Conservation (phyloP, 2,329 filamentous ascomycete genomes). For the Hypoxylon sp. region DNA sequence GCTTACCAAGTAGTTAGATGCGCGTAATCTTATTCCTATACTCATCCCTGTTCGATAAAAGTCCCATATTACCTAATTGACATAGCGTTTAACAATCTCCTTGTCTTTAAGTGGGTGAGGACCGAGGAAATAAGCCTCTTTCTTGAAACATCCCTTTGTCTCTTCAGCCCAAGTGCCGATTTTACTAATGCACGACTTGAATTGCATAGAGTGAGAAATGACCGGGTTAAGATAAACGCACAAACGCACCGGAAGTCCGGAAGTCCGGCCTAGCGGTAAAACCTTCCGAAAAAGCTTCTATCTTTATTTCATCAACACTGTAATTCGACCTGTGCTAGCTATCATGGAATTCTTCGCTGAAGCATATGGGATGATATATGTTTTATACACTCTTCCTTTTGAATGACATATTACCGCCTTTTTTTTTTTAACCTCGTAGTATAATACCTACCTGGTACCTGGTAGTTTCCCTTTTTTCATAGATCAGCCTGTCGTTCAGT, state of each 20-base stretch:
- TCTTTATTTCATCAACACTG: not conserved
- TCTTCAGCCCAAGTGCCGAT: not conserved
- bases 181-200: not conserved
- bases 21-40: not conserved
- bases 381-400: not conserved
- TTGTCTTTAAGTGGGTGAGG: not conserved
- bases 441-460: too few species aligned
- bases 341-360: not conserved
- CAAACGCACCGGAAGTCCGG: not conserved
- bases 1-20: not conserved
- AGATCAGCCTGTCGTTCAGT: not conserved
- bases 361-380: not conserved
- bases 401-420: not conserved
- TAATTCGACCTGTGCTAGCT: not conserved
- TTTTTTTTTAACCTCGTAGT: too few species aligned
- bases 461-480: not conserved
- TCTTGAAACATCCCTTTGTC: not conserved
- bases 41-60: not conserved
- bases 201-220: not conserved
- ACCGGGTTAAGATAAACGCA: not conserved
- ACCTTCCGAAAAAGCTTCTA: not conserved
- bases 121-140: not conserved
- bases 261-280: not conserved
- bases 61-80: not conserved
- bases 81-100: not conserved